Evolutionary conservation across 2,329 filamentous ascomycete genomes (phyloP).

Genomic region (Capronia americana): DNA sequence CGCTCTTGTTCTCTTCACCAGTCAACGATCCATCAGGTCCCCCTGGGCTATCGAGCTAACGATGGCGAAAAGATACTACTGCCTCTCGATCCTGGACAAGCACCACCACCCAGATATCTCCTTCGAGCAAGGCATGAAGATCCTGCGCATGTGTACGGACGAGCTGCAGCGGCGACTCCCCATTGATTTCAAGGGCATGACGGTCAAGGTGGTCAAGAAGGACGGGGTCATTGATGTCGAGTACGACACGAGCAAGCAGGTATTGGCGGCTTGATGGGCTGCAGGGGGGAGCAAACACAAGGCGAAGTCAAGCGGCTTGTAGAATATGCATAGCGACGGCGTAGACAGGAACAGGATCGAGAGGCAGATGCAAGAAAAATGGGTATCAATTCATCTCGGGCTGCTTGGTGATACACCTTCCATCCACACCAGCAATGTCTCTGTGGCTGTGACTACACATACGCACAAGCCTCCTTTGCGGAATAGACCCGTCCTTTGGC

Average conservation of each 20-base stretch:
- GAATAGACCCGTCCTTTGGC: neutral
- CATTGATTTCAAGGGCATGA: slow-evolving; percentile 96
- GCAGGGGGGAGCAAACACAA: neutral
- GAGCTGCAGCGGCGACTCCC: slow-evolving; percentile 96
- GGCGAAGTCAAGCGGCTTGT: neutral
- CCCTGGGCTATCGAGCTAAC: neutral
- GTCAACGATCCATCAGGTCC: neutral
- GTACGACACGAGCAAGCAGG: slow-evolving; percentile 77
- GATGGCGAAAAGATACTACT: slow-evolving; percentile 74
- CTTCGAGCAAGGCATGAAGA: slow-evolving; percentile 86
- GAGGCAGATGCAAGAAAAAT: slow-evolving; percentile 13
- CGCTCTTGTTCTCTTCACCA: neutral
- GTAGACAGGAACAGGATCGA: slow-evolving; percentile 5
- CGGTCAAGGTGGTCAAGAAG: slow-evolving; percentile 93
- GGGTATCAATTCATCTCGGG: slow-evolving; percentile 9
- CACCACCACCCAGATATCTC: slow-evolving; percentile 95
- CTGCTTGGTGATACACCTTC: neutral
- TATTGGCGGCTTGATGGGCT: slow-evolving; percentile 50
- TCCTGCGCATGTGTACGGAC: slow-evolving; percentile 92
- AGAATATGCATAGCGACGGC: slow-evolving; percentile 36
- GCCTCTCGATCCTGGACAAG: slow-evolving; percentile 95
- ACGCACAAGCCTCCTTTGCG: neutral
- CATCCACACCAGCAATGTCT: neutral
- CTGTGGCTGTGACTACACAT: neutral
- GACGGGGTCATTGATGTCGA: slow-evolving; percentile 86